Conservation (phyloP, 2,329 filamentous ascomycete species). For the Penicillium sp. region DNA sequence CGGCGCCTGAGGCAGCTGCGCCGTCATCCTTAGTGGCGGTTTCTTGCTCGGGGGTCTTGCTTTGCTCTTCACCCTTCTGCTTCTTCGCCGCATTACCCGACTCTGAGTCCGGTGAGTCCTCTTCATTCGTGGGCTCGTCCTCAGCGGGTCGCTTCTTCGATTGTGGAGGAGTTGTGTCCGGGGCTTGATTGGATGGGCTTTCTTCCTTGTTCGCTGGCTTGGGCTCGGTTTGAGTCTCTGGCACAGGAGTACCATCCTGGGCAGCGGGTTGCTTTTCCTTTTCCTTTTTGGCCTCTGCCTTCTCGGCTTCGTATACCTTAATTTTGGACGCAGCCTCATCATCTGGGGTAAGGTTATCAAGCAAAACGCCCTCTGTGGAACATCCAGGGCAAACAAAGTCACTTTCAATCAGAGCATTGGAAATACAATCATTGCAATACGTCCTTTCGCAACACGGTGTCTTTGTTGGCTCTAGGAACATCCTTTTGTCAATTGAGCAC, state of each 20-base stretch:
- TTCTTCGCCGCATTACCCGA: conserved; percentile 41
- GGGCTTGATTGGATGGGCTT: conserved; percentile 34
- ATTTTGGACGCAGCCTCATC: conserved; percentile 77
- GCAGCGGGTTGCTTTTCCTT: conserved; percentile 38
- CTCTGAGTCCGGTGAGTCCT: conserved; percentile 48
- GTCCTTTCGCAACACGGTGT: conserved; percentile 98
- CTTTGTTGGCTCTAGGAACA: conserved; percentile 98
- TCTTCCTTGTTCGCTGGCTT: conserved; percentile 20
- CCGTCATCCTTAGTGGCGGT: conserved; percentile 15
- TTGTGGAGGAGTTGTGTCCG: conserved; percentile 36
- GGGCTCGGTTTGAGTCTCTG: conserved; percentile 10
- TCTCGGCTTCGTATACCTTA: conserved; percentile 68
- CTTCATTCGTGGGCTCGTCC: conserved; percentile 53
- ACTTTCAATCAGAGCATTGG: conserved; percentile 96
- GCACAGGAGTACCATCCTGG: conserved; percentile 26
- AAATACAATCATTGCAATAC: conserved; percentile 99
- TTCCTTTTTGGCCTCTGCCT: conserved; percentile 46
- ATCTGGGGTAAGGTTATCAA: conserved; percentile 86
- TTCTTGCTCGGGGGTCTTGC: conserved; percentile 14
- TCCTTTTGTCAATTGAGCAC: conserved; percentile 94
- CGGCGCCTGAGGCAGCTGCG: conserved; percentile 18
- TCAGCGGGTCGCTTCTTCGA: conserved; percentile 83
- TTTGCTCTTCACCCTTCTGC: conserved; percentile 45
- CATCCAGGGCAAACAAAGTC: conserved; percentile 95
- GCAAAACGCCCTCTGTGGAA: conserved; percentile 83